Evolutionary conservation across 257 asterid genomes (phyloP).

Genomic region (Fraxinus americana): DNA sequence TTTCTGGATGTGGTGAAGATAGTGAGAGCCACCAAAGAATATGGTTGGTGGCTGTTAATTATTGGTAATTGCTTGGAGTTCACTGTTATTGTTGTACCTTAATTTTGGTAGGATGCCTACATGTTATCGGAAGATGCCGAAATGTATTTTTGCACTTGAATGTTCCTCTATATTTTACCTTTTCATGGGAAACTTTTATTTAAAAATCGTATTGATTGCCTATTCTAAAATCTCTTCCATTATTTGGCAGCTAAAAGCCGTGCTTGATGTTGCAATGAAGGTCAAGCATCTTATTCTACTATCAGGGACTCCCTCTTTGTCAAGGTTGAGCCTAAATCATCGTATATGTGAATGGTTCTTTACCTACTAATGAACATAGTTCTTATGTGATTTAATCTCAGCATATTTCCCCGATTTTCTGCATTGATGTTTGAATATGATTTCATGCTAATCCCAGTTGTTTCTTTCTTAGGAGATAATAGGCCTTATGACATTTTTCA

Average conservation of each 20-base stretch:
- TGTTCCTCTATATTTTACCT: constrained; percentile 4
- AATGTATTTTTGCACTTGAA: background rate
- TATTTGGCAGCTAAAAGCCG: constrained; percentile 60
- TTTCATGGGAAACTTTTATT: background rate
- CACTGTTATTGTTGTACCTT: constrained; percentile 6
- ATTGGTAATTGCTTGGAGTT: constrained; percentile 1
- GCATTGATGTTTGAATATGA: constrained; percentile 20
- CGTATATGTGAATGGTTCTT: constrained; percentile 4
- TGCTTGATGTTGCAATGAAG: constrained; percentile 72
- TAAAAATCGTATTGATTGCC: background rate
- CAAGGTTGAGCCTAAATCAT: constrained; percentile 69
- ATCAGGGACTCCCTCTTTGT: constrained; percentile 98
- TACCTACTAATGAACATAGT: background rate
- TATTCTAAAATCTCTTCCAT: constrained; percentile 12
- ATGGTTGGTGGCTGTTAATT: constrained; percentile 2
- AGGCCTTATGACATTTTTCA: constrained; percentile 98
- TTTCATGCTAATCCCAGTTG: constrained; percentile 37
- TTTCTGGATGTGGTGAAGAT: constrained; percentile 2
- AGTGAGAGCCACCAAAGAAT: constrained; percentile 12
- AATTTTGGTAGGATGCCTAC: background rate
- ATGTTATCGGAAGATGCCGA: constrained; percentile 6
- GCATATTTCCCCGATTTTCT: constrained; percentile 15
- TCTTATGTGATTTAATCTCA: background rate
- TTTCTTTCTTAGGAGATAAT: constrained; percentile 73
- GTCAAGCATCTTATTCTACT: constrained; percentile 82